Percentiles rank a stretch among this genome's conserved stretches.
Conservation (phyloP, 2,329 filamentous ascomycete species). For the Hymenoscyphus scutula region DNA sequence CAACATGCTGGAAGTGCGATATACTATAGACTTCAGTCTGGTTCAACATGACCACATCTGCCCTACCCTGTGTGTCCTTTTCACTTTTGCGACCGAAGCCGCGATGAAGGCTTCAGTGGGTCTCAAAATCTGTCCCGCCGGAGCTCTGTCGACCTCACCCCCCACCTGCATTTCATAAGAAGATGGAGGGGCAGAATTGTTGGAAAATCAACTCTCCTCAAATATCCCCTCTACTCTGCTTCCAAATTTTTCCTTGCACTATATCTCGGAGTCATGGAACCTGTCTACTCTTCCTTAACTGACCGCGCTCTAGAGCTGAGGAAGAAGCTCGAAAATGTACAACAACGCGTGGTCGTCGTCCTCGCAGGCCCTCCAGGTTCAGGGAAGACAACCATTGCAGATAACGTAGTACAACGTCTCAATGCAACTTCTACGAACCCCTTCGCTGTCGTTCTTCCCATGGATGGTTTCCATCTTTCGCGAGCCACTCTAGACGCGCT, state of each 20-base stretch:
- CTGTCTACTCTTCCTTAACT: conserved; percentile 23
- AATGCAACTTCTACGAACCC: conserved; percentile 54
- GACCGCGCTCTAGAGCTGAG: conserved; percentile 19
- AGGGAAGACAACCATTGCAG: conserved; percentile 76
- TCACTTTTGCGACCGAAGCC: not conserved
- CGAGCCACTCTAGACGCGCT: conserved; percentile 76
- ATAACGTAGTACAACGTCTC: conserved; percentile 61
- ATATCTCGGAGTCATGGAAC: conserved; percentile 16
- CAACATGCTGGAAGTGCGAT: too few relatives aligned
- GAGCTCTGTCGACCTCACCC: conserved; percentile 15
- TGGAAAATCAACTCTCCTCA: not conserved
- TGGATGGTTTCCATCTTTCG: conserved; percentile 93
- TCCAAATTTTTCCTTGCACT: not conserved
- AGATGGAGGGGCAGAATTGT: not conserved
- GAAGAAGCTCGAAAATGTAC: conserved; percentile 15
- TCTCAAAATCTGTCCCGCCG: conserved; percentile 1
- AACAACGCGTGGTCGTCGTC: conserved; percentile 32
- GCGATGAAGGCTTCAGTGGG: not conserved
- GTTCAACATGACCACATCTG: not conserved
- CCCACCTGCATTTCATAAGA: not conserved
- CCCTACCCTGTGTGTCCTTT: not conserved
- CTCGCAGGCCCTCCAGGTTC: conserved; percentile 38
- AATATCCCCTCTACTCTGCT: not conserved
- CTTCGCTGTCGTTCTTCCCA: conserved; percentile 73
- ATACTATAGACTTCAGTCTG: too few relatives aligned